Conservation (phyloP, 495 filamentous ascomycete genomes). For the Tricharina praecox region DNA sequence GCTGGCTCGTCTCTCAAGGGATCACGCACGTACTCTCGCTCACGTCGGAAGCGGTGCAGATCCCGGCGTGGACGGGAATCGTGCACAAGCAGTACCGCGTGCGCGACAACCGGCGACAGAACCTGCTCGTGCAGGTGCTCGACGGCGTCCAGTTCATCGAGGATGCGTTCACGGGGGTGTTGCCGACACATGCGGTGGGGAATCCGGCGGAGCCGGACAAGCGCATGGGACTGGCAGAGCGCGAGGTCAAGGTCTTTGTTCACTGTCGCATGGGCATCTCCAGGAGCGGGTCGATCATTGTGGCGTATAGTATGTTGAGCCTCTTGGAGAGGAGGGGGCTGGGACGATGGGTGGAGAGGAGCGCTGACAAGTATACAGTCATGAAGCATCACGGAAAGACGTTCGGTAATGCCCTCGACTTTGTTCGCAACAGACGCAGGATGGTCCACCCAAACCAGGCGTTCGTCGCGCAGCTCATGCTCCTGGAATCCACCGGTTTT, state of each 20-base stretch:
- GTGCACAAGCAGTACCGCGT: constrained; percentile 3
- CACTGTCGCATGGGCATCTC: constrained; percentile 26
- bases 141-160: constrained; percentile 2
- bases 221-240: neutral
- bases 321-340: too few species aligned
- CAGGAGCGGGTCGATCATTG: neutral
- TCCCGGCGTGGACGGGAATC: neutral
- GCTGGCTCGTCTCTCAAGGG: neutral
- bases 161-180: constrained; percentile 1
- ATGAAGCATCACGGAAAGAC: neutral
- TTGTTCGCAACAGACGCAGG: neutral
- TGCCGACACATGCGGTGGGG: neutral
- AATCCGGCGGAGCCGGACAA: neutral
- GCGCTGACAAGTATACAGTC: neutral
- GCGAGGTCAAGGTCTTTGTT: constrained; percentile 26
- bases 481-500: neutral
- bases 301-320: neutral
- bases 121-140: neutral
- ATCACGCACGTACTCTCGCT: constrained; percentile 6
- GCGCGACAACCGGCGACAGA: neutral
- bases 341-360: neutral
- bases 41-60: neutral
- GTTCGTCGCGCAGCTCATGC: constrained; percentile 1
- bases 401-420: neutral
- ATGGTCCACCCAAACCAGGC: constrained; percentile 2